These are phyloP conservation scores for Yamadazyma blattariae DNA, from an alignment of 1,139 yeast species.

Conservation along the genomic window DNA sequence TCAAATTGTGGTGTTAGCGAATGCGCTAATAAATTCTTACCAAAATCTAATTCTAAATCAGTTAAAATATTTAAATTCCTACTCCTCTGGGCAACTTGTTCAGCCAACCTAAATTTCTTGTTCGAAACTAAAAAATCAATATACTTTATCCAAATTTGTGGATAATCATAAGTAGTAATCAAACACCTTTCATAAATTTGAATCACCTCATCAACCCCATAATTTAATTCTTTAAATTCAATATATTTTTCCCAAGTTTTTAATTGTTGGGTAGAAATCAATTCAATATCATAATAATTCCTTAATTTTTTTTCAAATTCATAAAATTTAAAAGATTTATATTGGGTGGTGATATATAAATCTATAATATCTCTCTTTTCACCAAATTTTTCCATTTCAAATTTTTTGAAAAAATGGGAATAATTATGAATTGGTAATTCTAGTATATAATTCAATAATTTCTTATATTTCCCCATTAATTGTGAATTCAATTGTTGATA, in stretches of 20 bases:
- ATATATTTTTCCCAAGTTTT: constrained; percentile 61
- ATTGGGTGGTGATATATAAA: constrained; percentile 60
- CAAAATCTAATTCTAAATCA: no score
- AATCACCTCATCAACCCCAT: constrained; percentile 26
- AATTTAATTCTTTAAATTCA: constrained; percentile 48
- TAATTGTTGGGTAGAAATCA: constrained; percentile 43
- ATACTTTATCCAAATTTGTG: constrained; percentile 62
- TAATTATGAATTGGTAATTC: constrained; percentile 80
- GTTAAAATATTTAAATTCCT: not conserved
- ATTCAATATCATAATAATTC: constrained; percentile 48
- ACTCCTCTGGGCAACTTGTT: constrained; percentile 2
- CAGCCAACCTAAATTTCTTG: constrained; percentile 1
- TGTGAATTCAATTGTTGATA: constrained; percentile 24
- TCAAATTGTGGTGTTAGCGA: no score
- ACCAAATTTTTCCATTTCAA: no score
- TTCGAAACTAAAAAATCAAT: constrained; percentile 39
- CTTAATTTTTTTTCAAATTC: constrained; percentile 56
- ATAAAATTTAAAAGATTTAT: constrained; percentile 59
- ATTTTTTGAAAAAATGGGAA: constrained; percentile 47
- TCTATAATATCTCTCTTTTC: constrained; percentile 44
- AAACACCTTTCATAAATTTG: constrained; percentile 58
- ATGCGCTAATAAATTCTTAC: no score
- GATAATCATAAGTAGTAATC: constrained; percentile 50
- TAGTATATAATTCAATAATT: constrained; percentile 56
- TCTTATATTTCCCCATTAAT: constrained; percentile 35